These are phyloP conservation scores for Claviceps fusiformis DNA, from an alignment of 2,329 filamentous ascomycete genomes.

Conservation along the genomic window DNA sequence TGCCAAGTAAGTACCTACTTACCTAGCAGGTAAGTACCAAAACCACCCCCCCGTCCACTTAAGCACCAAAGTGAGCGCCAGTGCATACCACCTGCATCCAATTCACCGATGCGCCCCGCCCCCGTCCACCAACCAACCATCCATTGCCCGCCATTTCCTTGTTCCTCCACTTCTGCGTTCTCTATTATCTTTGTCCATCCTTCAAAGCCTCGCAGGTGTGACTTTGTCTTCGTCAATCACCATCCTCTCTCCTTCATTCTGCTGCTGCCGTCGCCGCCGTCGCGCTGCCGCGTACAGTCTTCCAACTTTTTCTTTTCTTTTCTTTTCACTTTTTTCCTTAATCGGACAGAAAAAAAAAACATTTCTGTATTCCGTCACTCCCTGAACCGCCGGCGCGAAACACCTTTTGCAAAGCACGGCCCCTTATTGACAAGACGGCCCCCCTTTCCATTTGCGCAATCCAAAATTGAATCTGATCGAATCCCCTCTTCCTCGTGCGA, in stretches of 20 bases:
- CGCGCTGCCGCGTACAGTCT: background rate
- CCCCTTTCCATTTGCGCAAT: constrained; percentile 7
- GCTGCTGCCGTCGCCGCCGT: background rate
- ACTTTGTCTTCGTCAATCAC: constrained; percentile 4
- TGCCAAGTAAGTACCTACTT: no score
- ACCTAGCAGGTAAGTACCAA: no score
- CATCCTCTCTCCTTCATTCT: background rate
- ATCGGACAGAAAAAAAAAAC: background rate
- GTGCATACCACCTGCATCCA: constrained; percentile 3
- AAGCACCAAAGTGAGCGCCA: constrained; percentile 1
- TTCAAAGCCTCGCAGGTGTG: background rate
- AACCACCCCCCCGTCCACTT: background rate
- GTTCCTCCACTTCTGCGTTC: constrained; percentile 6
- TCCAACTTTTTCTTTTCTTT: no score
- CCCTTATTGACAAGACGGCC: background rate
- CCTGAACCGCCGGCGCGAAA: background rate
- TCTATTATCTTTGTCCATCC: constrained; percentile 6
- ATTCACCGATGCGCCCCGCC: background rate
- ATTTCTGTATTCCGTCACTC: background rate
- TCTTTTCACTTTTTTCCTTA: background rate
- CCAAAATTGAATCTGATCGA: constrained; percentile 6
- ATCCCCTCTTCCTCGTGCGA: constrained; percentile 4
- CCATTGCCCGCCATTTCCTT: constrained; percentile 3
- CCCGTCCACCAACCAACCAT: constrained; percentile 3
- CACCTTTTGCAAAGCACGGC: constrained; percentile 1